These are phyloP conservation scores for Tillandsia fasciculata DNA, from an alignment of 176 grass and related monocot species.

Conservation along the genomic window DNA sequence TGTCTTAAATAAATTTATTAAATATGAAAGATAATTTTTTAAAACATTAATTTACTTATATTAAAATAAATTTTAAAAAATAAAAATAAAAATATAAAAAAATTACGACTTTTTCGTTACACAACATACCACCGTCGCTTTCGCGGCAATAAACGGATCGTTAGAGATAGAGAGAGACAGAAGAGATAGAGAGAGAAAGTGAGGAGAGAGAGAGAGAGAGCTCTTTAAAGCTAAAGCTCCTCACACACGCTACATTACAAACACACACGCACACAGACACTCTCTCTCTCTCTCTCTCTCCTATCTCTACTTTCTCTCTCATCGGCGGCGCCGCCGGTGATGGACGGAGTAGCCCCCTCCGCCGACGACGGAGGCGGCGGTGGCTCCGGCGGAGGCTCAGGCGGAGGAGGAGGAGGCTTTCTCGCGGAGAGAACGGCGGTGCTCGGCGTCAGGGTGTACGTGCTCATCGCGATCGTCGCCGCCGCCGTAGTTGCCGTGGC, in stretches of 20 bases:
- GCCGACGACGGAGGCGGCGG: no score
- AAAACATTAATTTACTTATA: no score
- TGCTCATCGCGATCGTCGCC: constrained; percentile 21
- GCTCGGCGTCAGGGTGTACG: not conserved
- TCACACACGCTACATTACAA: not conserved
- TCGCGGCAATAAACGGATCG: constrained; percentile 2
- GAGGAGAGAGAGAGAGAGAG: not conserved
- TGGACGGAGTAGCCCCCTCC: no score
- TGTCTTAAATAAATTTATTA: no score
- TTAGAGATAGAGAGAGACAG: constrained; percentile 1
- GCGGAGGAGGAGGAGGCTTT: not conserved
- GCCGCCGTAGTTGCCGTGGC: constrained; percentile 16
- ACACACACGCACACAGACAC: not conserved
- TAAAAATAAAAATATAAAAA: not conserved
- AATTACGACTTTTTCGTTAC: not conserved
- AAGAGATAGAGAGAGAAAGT: not conserved
- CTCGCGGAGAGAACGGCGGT: not conserved
- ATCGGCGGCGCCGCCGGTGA: no score
- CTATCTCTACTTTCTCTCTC: not conserved
- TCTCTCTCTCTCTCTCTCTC: not conserved
- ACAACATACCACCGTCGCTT: constrained; percentile 18
- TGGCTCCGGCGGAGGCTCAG: no score
- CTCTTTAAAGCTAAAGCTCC: not conserved
- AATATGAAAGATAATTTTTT: no score
- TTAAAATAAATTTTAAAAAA: not conserved